Base-by-base conservation (phyloP, 1,284 basidiomycete genomes). In the Apiotrichum veenhuisii region DNA sequence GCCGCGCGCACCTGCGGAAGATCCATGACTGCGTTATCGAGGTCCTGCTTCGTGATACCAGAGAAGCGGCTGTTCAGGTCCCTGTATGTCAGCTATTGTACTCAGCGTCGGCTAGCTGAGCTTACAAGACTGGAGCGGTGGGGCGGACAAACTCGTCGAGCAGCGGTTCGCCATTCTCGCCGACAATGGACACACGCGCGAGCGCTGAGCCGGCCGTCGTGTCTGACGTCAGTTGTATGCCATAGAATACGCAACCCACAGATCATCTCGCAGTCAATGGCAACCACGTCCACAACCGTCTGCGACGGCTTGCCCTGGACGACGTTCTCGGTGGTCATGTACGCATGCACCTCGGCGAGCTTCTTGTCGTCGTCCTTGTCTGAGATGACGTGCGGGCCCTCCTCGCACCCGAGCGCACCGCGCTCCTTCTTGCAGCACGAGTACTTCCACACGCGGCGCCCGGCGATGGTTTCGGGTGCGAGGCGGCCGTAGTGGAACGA, bases 261-360 rank as follows among this genome's bases (percentile, higher is more conserved):
- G 26, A 94, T 82, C 88, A 96, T 91, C 74, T 97, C 93, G 71
- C 80, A 94, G 73, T 95, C 92, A 50, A 95, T 77, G 0, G 88
- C 89, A 8, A 86, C 89, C 2, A 92, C 83, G 52, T 90, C 88
- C 33, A 50, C 33, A 40, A 49, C 30, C 26, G 48, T 43, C 5
- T 54, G 20, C 8, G 12, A 33, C 26, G 10, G 15, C 27, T 17
- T 45, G 47, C 12, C 44, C 36, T 15, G 61, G 54, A 50, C 59
- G 55, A 61, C 50, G 58, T 47, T 73, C 77, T 40, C 82, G 79
- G 71, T 61, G 68, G 76, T 72, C 33, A 87, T 85, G 76, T 90
- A 97, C 0, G 85, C 76, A 55, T 88, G 84, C 38, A 90, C 82
- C 8, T 81, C 75, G 66, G 95, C 91, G 25, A 96, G 80, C 25